Evolutionary conservation across 768 basidiomycete species (phyloP).

Genomic region (Lactarius akahatsu): DNA sequence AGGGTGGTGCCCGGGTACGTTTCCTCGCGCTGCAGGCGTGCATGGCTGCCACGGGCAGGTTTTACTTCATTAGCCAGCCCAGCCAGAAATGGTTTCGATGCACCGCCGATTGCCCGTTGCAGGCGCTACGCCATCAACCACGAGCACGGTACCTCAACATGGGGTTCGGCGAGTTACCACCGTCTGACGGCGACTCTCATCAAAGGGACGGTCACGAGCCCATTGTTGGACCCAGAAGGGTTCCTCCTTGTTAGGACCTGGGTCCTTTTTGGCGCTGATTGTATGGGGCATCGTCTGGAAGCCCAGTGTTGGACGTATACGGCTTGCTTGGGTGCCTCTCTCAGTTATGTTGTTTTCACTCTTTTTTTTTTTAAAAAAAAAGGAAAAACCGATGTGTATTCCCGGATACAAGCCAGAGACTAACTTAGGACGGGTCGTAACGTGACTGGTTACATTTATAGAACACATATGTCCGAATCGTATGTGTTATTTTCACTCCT

Average conservation of each 20-base stretch:
- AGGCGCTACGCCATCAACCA: slow-evolving; percentile 6
- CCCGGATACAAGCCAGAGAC: too few species aligned
- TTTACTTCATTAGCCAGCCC: not conserved
- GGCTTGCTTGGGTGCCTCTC: not conserved
- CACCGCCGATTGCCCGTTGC: not conserved
- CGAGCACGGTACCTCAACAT: not conserved
- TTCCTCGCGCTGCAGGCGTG: not conserved
- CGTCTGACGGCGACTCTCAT: not conserved
- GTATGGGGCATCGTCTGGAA: not conserved
- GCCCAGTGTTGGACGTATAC: not conserved
- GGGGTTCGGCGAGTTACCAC: not conserved
- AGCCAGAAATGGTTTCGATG: not conserved
- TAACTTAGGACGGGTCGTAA: too few species aligned
- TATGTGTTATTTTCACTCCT: not conserved
- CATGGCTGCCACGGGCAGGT: not conserved
- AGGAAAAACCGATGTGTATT: too few species aligned
- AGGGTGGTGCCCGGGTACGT: not conserved
- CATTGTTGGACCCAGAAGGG: not conserved
- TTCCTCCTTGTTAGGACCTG: not conserved
- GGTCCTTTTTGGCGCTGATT: not conserved
- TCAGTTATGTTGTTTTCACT: not conserved
- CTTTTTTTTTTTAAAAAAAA: too few species aligned
- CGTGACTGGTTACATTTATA: too few species aligned
- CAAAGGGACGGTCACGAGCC: not conserved
- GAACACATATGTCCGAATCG: too few species aligned